Percentiles rank a stretch among this genome's conserved stretches.
These are phyloP conservation scores for Glutinoglossum americanum DNA, from an alignment of 495 filamentous ascomycete genomes.

Conservation along the genomic window DNA sequence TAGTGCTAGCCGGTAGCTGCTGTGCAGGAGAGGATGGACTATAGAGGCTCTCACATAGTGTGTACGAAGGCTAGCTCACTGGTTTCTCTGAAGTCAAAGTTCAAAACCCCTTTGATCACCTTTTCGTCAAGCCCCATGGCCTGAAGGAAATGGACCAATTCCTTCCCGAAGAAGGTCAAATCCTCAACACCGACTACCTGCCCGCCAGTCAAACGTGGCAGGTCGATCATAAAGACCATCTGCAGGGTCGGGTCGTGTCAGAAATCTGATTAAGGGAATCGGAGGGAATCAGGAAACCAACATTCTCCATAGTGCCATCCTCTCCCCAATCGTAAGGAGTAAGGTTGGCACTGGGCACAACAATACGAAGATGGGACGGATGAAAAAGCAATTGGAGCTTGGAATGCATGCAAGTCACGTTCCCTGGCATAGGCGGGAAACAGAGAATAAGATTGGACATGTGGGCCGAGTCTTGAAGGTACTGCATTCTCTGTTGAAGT, in stretches of 20 bases:
- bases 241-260: slow-evolving; percentile 8
- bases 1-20: background rate
- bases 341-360: slow-evolving; percentile 62
- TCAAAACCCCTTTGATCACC: slow-evolving; percentile 34
- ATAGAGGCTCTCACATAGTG: slow-evolving; percentile 28
- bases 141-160: slow-evolving; percentile 47
- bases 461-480: slow-evolving; percentile 21
- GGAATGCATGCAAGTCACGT: slow-evolving; percentile 60
- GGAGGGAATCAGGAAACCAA: slow-evolving; percentile 11
- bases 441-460: slow-evolving; percentile 44
- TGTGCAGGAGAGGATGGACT: background rate
- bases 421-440: slow-evolving; percentile 54
- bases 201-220: slow-evolving; percentile 30
- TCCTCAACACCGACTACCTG: slow-evolving; percentile 7
- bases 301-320: slow-evolving; percentile 56
- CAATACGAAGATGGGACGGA: slow-evolving; percentile 43
- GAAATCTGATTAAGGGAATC: background rate
- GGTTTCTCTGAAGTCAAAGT: slow-evolving; percentile 59
- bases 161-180: slow-evolving; percentile 41
- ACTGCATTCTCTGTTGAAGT: slow-evolving; percentile 16
- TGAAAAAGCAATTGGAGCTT: slow-evolving; percentile 73
- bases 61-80: slow-evolving; percentile 55
- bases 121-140: slow-evolving; percentile 42
- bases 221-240: slow-evolving; percentile 67
- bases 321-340: slow-evolving; percentile 76